Evolutionary conservation across 306 rosid species (phyloP), one percentile per base, ranked within the genome.

Genomic region (Glycine latifolia): DNA sequence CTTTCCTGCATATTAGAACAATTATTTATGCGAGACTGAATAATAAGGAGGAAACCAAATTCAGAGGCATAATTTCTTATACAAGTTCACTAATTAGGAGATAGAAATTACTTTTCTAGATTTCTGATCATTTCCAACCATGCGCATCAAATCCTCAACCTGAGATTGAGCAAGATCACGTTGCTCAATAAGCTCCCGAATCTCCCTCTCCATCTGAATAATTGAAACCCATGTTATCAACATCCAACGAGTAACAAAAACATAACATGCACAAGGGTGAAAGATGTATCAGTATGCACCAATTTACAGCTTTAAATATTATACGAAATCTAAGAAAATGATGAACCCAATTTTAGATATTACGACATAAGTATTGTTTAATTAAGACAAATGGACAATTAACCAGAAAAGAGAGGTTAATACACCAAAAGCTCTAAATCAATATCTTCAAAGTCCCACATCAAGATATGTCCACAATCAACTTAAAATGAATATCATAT

Each of bases 131-230:
- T 82, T 85, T 81, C 91, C 90, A 77, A 89, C 87, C 91, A 94
- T 91, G 78, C 41, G 83, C 49, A 90, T 86, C 70, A 94, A 88
- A 87, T 91, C 98, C 86, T 89, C 84, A 84, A 89, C 85, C 76
- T 93, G 94, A 61, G 97, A 94, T 82, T 94, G 89, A 79, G 98
- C 98, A 70, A 94, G 91, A 86, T 91, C 95, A 15, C 93, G 87
- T 78, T 94, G 95, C 89, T 89, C 91, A 13, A 84, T 88, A 72
- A 94, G 89, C 84, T 94, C 97, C 84, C 86, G 87, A 80, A 89
- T 90, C 88, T 94, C 91, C 84, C 86, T 90, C 35, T 84, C 97
- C 98, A 94, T 85, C 98, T 93, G 90, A 87, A 86, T 67, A 43
- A 75, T 65, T 8, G 70, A 56, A 52, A 76, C 10, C 62, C 76